Conservation (phyloP, 2,329 filamentous ascomycete genomes). For the Colletotrichum cereale region DNA sequence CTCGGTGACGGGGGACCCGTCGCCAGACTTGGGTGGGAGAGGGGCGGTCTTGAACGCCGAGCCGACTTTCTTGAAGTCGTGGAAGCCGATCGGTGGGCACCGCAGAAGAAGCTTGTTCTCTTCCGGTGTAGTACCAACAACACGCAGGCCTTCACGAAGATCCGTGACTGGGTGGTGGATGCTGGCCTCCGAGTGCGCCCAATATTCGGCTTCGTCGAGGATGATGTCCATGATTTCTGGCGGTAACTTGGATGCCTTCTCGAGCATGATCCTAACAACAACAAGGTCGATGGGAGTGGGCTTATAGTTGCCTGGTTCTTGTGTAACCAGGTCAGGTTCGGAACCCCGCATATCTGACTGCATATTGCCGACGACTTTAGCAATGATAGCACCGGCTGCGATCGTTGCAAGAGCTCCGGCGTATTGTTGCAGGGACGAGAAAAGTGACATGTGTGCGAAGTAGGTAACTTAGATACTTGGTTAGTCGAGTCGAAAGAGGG, state of each 20-base stretch:
- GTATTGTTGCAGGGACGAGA: constrained; percentile 27
- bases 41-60: constrained; percentile 30
- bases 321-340: not conserved
- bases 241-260: constrained; percentile 59
- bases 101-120: constrained; percentile 54
- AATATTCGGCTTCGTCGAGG: constrained; percentile 73
- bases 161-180: constrained; percentile 44
- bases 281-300: constrained; percentile 63
- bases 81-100: constrained; percentile 52
- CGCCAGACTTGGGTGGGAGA: constrained; percentile 21
- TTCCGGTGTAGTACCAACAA: constrained; percentile 43
- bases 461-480: not conserved
- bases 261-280: constrained; percentile 62
- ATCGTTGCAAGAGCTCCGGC: constrained; percentile 18
- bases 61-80: constrained; percentile 28
- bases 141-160: constrained; percentile 42
- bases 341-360: not conserved
- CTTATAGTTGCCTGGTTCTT: constrained; percentile 38
- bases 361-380: constrained; percentile 18
- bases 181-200: constrained; percentile 62
- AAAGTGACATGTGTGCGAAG: constrained; percentile 10
- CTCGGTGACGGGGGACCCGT: constrained; percentile 22
- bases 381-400: constrained; percentile 22
- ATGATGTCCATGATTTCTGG: constrained; percentile 68
- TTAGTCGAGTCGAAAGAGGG: not conserved